Conservation (phyloP, 108 stramenopile genomes). For the Cyclotella choctawhatcheeana region DNA sequence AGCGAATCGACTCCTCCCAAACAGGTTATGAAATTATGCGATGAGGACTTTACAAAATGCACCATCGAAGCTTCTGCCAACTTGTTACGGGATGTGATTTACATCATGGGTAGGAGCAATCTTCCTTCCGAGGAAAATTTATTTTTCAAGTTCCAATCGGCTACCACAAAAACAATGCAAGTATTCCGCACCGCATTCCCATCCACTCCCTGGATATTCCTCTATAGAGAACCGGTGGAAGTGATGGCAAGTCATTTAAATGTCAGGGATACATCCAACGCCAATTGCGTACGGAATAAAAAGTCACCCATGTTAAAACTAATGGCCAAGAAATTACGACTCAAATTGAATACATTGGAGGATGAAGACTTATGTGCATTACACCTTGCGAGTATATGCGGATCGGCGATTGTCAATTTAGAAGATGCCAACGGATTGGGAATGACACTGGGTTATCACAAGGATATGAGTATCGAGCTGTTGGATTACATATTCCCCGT, state of each 20-base stretch:
- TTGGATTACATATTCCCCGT: conserved; percentile 61
- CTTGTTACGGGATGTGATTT: conserved; percentile 65
- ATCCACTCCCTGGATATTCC: conserved; percentile 89
- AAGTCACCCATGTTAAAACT: conserved; percentile 39
- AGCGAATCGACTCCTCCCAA: conserved; percentile 85
- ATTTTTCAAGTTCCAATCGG: conserved; percentile 96
- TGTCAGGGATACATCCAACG: conserved; percentile 32
- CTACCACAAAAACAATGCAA: conserved; percentile 64
- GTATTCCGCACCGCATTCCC: conserved; percentile 88
- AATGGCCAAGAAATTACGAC: conserved; percentile 33
- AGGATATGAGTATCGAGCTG: conserved; percentile 49
- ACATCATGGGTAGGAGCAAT: conserved; percentile 76
- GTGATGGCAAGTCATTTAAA: conserved; percentile 88
- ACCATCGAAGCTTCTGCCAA: conserved; percentile 42
- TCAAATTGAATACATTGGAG: conserved; percentile 24
- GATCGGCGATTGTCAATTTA: conserved; percentile 59
- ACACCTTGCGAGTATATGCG: conserved; percentile 75
- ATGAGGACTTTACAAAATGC: conserved; percentile 44
- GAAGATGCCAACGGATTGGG: conserved; percentile 52
- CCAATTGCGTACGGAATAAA: conserved; percentile 64
- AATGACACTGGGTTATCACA: conserved; percentile 68
- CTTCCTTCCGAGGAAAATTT: conserved; percentile 68
- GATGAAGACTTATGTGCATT: conserved; percentile 79
- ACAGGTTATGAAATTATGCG: conserved; percentile 69
- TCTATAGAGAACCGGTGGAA: conserved; percentile 93